Conservation (phyloP, 306 rosid species). For the Nissolia schottii region DNA sequence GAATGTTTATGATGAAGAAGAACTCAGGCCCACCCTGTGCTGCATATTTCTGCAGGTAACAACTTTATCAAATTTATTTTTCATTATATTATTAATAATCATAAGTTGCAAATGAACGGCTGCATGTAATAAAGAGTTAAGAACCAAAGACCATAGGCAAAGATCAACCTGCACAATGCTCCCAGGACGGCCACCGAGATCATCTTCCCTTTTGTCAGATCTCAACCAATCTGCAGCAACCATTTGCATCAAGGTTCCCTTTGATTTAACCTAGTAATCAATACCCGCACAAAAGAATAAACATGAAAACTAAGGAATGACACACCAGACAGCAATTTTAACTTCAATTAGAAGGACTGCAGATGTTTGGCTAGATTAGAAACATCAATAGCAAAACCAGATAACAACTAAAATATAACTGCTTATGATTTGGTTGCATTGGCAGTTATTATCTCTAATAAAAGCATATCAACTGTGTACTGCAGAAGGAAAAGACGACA, state of each 20-base stretch:
- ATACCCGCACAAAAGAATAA: slow-evolving; percentile 4
- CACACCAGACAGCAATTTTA: background rate
- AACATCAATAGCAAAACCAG: slow-evolving; percentile 7
- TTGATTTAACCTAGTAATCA: slow-evolving; percentile 68
- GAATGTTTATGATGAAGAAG: slow-evolving; percentile 84
- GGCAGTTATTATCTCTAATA: background rate
- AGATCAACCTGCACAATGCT: slow-evolving; percentile 77
- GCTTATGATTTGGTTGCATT: background rate
- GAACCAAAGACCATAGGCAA: slow-evolving; percentile 13
- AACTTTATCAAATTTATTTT: slow-evolving; percentile 13
- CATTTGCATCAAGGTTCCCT: slow-evolving; percentile 82
- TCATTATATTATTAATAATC: slow-evolving; percentile 6
- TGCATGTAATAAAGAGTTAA: slow-evolving; percentile 7
- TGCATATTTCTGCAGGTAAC: slow-evolving; percentile 67
- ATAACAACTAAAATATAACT: background rate
- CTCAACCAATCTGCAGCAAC: slow-evolving; percentile 94
- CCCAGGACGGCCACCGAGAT: slow-evolving; percentile 77
- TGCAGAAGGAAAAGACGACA: background rate
- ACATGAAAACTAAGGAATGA: background rate
- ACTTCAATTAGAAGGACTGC: background rate
- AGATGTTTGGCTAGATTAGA: slow-evolving; percentile 5
- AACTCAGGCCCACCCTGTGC: slow-evolving; percentile 74
- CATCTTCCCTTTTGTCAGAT: slow-evolving; percentile 85
- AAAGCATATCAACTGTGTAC: slow-evolving; percentile 11
- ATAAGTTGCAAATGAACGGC: slow-evolving; percentile 15